Percentiles rank a stretch among this genome's conserved stretches.
Evolutionary conservation across 164 flowering plant species (phyloP).

Genomic region (Santalum album): DNA sequence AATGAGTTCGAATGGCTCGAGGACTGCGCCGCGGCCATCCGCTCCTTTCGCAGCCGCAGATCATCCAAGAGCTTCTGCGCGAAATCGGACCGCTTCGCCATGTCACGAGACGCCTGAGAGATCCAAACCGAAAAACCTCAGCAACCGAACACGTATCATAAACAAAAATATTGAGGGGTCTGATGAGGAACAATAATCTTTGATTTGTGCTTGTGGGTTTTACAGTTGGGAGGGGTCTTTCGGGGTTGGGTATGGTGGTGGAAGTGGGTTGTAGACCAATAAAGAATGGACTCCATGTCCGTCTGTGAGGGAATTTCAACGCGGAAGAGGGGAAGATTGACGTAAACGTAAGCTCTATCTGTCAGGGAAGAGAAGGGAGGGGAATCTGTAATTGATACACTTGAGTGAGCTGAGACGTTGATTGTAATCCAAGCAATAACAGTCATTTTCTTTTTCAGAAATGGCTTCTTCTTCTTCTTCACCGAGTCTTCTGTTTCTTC

Average conservation of each 20-base stretch:
- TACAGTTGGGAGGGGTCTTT: slow-evolving; percentile 45
- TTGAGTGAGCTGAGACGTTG: slow-evolving; percentile 31
- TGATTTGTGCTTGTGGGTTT: background rate
- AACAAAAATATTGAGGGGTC: no score
- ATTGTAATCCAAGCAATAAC: slow-evolving; percentile 63
- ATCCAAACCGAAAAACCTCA: background rate
- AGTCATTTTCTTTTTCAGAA: slow-evolving; percentile 8
- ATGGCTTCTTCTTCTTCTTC: no score
- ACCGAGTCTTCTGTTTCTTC: no score
- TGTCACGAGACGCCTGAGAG: slow-evolving; percentile 6
- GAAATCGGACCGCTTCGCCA: slow-evolving; percentile 69
- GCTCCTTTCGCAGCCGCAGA: slow-evolving; percentile 66
- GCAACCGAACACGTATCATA: background rate
- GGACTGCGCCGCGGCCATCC: slow-evolving; percentile 43
- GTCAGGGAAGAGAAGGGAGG: background rate
- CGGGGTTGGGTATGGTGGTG: slow-evolving; percentile 44
- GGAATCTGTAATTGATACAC: background rate
- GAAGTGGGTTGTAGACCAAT: slow-evolving; percentile 8
- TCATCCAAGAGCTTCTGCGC: slow-evolving; percentile 86
- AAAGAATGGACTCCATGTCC: background rate
- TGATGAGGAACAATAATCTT: no score
- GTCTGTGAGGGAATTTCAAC: no score
- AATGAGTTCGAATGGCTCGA: slow-evolving; percentile 19
- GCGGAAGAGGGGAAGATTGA: slow-evolving; percentile 25
- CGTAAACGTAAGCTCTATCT: slow-evolving; percentile 45